Conservation (phyloP, 164 flowering plant genomes). For the Echeveria elegans region DNA sequence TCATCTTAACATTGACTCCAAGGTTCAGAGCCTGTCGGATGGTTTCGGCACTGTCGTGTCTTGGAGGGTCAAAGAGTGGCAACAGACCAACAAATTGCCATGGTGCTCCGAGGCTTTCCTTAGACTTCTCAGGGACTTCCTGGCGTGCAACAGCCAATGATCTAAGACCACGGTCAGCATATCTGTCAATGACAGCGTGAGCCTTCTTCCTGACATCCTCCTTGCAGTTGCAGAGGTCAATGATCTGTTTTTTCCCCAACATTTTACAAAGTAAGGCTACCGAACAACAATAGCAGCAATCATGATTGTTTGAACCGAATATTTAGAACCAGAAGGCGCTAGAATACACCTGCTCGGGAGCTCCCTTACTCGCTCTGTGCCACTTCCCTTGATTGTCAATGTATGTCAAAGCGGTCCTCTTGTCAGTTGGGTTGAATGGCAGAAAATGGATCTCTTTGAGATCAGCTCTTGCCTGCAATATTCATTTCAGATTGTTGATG, state of each 20-base stretch:
- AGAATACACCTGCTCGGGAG: slow-evolving; percentile 63
- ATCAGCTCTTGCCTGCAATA: slow-evolving; percentile 53
- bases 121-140: slow-evolving; percentile 9
- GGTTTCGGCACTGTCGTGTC: slow-evolving; percentile 11
- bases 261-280: neutral
- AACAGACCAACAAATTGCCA: slow-evolving; percentile 11
- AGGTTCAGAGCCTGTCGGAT: slow-evolving; percentile 10
- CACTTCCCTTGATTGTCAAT: slow-evolving; percentile 50
- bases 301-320: neutral
- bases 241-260: slow-evolving; percentile 28
- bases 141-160: slow-evolving; percentile 62
- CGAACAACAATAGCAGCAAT: neutral
- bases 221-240: slow-evolving; percentile 41
- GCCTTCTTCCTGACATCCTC: slow-evolving; percentile 50
- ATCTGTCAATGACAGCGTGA: slow-evolving; percentile 49
- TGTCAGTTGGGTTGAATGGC: slow-evolving; percentile 78
- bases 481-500: neutral
- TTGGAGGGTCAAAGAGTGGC: slow-evolving; percentile 11
- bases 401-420: slow-evolving; percentile 76
- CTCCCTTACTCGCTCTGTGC: slow-evolving; percentile 73
- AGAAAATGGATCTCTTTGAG: slow-evolving; percentile 59
- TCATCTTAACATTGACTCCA: slow-evolving; percentile 10
- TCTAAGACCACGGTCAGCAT: slow-evolving; percentile 66
- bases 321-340: no score
- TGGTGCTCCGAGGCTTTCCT: slow-evolving; percentile 8